Evolutionary conservation across 176 grass and related monocot genomes (phyloP).

Genomic region (Carex myosuroides): DNA sequence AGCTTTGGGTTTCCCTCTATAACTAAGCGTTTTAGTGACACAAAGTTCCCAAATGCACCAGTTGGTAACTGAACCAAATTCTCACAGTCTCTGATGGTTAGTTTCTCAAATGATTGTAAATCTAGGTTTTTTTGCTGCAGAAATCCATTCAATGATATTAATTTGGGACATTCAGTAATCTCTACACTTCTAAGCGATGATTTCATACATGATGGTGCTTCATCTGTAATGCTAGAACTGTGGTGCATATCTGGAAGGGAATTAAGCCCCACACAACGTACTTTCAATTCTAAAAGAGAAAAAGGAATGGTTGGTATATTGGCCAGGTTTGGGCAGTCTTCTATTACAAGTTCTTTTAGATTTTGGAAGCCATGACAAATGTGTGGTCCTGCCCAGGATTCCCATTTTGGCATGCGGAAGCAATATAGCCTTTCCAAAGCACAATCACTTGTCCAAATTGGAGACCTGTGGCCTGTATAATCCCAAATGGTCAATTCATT

Average conservation of each 20-base stretch:
- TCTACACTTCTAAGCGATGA: neutral
- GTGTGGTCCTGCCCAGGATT: neutral
- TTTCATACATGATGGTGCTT: neutral
- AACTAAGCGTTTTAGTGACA: no score
- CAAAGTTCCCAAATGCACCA: no score
- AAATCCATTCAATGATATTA: conserved; percentile 14
- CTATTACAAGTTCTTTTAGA: conserved; percentile 15
- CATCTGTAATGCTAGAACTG: neutral
- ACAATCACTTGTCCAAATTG: neutral
- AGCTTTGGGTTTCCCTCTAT: no score
- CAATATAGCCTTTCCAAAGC: neutral
- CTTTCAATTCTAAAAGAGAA: conserved; percentile 2
- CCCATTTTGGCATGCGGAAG: neutral
- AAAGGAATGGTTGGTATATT: conserved; percentile 25
- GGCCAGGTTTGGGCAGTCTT: conserved; percentile 6
- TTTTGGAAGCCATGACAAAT: conserved; percentile 20
- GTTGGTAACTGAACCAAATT: conserved; percentile 5
- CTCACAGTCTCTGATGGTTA: neutral
- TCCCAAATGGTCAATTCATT: neutral
- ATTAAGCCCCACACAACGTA: conserved; percentile 2
- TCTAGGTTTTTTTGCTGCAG: conserved; percentile 12
- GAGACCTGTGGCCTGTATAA: neutral
- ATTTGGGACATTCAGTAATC: neutral
- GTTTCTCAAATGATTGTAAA: neutral
- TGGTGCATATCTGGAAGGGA: conserved; percentile 20